Percentiles rank a stretch among this genome's conserved stretches.
These are phyloP conservation scores for Heliamphora exappendiculata DNA, from an alignment of 148 eudicot species.

Conservation along the genomic window DNA sequence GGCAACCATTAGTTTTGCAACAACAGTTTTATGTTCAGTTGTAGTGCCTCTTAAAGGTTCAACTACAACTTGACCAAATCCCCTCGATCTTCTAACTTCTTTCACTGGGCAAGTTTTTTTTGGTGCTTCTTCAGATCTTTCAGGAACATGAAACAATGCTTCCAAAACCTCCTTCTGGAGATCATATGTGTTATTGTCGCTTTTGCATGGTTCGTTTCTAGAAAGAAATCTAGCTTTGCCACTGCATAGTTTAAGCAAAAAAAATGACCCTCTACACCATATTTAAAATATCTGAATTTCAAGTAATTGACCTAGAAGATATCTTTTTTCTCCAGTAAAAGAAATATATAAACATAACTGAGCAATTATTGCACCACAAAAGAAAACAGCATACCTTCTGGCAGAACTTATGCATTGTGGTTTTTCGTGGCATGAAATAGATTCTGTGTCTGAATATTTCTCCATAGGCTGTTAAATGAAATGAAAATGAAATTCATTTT, in stretches of 20 bases:
- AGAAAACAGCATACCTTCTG: constrained; percentile 17
- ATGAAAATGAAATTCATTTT: neutral
- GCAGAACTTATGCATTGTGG: neutral
- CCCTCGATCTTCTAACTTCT: constrained; percentile 22
- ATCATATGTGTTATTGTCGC: constrained; percentile 23
- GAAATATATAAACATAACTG: neutral
- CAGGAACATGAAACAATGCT: constrained; percentile 50
- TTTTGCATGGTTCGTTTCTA: constrained; percentile 19
- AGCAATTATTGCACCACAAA: neutral
- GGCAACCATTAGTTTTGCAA: constrained; percentile 31
- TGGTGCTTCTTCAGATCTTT: constrained; percentile 36
- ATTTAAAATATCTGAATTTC: neutral
- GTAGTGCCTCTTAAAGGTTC: constrained; percentile 35
- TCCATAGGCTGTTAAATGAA: constrained; percentile 14
- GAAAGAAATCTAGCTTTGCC: constrained; percentile 6
- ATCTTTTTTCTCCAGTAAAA: neutral
- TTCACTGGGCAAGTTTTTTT: constrained; percentile 11
- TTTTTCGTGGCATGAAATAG: neutral
- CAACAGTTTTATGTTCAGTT: constrained; percentile 23
- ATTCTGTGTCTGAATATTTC: constrained; percentile 5
- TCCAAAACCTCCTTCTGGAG: constrained; percentile 53
- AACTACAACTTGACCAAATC: constrained; percentile 37
- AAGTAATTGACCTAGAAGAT: neutral
- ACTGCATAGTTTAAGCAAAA: constrained; percentile 8
- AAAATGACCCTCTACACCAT: neutral